Conservation (phyloP, 352 stramenopile genomes). For the Pythium folliculosum region DNA sequence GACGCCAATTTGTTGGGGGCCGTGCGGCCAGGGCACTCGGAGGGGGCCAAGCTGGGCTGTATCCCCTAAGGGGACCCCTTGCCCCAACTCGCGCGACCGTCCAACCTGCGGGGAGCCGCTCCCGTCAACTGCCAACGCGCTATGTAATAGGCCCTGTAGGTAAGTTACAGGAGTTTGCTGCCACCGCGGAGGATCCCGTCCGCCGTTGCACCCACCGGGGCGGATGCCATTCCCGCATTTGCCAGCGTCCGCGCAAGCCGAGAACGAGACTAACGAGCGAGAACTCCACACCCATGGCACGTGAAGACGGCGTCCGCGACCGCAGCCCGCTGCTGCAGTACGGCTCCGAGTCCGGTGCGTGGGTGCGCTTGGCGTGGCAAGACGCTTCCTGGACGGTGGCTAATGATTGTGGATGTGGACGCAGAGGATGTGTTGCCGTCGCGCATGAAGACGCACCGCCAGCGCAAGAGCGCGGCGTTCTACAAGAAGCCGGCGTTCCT, state of each 20-base stretch:
- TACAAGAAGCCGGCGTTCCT: slow-evolving; percentile 43
- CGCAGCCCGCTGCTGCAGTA: slow-evolving; percentile 65
- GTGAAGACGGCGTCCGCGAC: slow-evolving; percentile 34
- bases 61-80: too few species aligned
- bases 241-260: slow-evolving; percentile 11
- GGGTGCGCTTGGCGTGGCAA: neutral
- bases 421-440: slow-evolving; percentile 25
- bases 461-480: slow-evolving; percentile 16
- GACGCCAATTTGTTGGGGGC: neutral
- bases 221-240: slow-evolving; percentile 24
- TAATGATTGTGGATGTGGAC: neutral
- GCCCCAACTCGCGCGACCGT: neutral
- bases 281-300: slow-evolving; percentile 9
- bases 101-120: neutral
- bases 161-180: neutral
- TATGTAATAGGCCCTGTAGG: slow-evolving; percentile 1
- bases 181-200: neutral
- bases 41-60: neutral
- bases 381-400: too few species aligned
- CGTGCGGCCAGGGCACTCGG: neutral
- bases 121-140: slow-evolving; percentile 1
- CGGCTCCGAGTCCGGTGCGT: slow-evolving; percentile 45
- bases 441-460: slow-evolving; percentile 7
- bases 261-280: neutral
- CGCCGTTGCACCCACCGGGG: neutral